Conservation (phyloP, 2,329 filamentous ascomycete genomes). For the Colletotrichum falcatum region DNA sequence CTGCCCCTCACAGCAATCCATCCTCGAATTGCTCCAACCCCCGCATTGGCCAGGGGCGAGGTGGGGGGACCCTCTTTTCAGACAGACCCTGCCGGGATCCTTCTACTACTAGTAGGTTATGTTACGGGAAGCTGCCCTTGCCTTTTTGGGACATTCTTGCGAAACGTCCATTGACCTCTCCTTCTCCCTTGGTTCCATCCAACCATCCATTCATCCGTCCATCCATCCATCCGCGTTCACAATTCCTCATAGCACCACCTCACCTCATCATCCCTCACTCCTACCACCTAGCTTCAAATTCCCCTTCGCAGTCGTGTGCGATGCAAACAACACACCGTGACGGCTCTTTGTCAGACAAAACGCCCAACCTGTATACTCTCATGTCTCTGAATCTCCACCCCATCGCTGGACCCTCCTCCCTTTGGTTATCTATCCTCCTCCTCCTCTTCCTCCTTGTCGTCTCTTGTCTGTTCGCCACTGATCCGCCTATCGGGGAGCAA, state of each 20-base stretch:
- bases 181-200: slow-evolving; percentile 13
- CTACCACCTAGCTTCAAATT: slow-evolving; percentile 14
- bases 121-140: slow-evolving; percentile 30
- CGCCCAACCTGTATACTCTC: neutral
- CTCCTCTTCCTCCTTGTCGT: neutral
- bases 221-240: slow-evolving; percentile 18
- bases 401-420: neutral
- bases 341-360: neutral
- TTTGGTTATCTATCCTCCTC: no score
- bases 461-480: neutral
- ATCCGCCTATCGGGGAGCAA: neutral
- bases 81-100: slow-evolving; percentile 24
- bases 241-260: neutral
- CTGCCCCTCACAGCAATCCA: slow-evolving; percentile 5
- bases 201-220: slow-evolving; percentile 17
- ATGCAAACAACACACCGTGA: neutral
- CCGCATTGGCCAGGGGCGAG: slow-evolving; percentile 30
- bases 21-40: slow-evolving; percentile 32
- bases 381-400: neutral
- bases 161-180: slow-evolving; percentile 39
- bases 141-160: slow-evolving; percentile 45
- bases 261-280: neutral
- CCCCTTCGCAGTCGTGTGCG: neutral
- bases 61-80: slow-evolving; percentile 23
- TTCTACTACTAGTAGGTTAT: no score